Evolutionary conservation across 495 filamentous ascomycete genomes (phyloP).

Genomic region (Hypoxylon rickii): DNA sequence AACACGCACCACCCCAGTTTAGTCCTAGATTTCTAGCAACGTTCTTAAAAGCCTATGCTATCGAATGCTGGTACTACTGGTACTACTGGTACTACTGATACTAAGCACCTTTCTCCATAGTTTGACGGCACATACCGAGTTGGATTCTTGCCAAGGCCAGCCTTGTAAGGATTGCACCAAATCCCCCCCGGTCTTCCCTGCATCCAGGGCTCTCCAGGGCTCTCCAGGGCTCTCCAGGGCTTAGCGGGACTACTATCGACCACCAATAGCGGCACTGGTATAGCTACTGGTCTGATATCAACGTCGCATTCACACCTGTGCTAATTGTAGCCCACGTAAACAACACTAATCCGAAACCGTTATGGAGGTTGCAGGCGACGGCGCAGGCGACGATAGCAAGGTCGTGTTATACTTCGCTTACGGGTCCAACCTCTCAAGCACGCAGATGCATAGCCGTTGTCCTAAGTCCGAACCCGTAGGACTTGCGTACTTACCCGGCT

Average conservation of each 20-base stretch:
- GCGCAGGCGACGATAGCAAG: not conserved
- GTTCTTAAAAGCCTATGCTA: too few relatives aligned
- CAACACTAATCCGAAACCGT: not conserved
- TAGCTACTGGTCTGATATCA: too few relatives aligned
- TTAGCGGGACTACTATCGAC: too few relatives aligned
- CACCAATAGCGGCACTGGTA: not conserved
- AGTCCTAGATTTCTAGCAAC: too few relatives aligned
- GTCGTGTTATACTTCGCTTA: conserved; percentile 44
- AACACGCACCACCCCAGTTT: too few relatives aligned
- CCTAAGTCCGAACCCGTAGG: conserved; percentile 42
- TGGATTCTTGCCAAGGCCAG: not conserved
- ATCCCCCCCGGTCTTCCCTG: too few relatives aligned
- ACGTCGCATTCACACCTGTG: too few relatives aligned
- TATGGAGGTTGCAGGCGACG: not conserved
- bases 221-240: not conserved
- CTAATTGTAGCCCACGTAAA: not conserved
- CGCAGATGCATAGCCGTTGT: conserved; percentile 48
- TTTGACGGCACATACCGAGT: not conserved
- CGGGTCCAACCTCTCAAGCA: conserved; percentile 48
- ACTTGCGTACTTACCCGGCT: conserved; percentile 42
- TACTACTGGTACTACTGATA: too few relatives aligned
- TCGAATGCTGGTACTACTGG: too few relatives aligned
- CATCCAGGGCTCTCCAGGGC: not conserved
- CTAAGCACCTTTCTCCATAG: not conserved
- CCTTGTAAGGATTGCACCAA: not conserved